Percentiles rank a stretch among this genome's conserved stretches.
These are phyloP conservation scores for Alternaria infectoria DNA, from an alignment of 2,329 filamentous ascomycete genomes.

Conservation along the genomic window DNA sequence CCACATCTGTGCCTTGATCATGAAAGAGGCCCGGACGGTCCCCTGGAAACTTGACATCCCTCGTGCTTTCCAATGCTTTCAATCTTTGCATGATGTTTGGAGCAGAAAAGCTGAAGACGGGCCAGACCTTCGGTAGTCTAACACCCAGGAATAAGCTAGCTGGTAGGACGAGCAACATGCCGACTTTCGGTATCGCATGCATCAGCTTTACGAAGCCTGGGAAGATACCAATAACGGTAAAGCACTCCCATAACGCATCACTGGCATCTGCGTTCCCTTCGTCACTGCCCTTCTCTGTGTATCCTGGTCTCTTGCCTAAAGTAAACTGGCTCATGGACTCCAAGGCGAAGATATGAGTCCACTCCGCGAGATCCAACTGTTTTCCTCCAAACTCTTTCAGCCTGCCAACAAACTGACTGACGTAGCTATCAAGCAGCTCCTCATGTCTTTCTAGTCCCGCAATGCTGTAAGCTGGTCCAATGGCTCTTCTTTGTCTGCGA, in stretches of 20 bases:
- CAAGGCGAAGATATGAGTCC: neutral
- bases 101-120: neutral
- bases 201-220: neutral
- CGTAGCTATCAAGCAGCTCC: neutral
- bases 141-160: neutral
- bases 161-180: neutral
- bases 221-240: neutral
- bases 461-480: neutral
- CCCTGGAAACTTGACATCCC: neutral
- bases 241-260: neutral
- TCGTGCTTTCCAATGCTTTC: neutral
- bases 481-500: neutral
- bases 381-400: neutral
- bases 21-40: neutral
- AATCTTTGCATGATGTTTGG: neutral
- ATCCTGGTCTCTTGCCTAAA: neutral
- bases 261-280: neutral
- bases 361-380: neutral
- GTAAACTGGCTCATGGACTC: neutral
- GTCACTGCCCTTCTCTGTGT: neutral
- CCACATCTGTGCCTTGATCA: neutral
- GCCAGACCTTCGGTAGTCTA: neutral
- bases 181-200: neutral
- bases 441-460: neutral
- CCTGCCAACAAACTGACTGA: neutral